These are phyloP conservation scores for Colletotrichum sp. DNA, from an alignment of 2,329 filamentous ascomycete species.

Conservation along the genomic window DNA sequence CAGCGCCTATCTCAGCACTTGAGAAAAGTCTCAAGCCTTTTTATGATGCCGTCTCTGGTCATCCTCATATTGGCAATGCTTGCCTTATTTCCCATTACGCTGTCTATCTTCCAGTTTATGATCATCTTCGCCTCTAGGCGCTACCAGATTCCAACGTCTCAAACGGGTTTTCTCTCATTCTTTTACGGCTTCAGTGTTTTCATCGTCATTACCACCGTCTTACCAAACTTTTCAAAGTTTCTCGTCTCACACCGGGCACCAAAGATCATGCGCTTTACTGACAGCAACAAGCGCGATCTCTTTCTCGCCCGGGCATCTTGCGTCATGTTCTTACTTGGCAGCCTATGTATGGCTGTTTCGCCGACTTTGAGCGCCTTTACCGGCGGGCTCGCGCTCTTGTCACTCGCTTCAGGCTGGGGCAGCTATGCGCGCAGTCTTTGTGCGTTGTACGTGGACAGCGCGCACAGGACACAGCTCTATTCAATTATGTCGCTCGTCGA, in stretches of 20 bases:
- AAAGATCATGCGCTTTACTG: constrained; percentile 24
- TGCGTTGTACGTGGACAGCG: constrained; percentile 28
- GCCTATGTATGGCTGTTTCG: constrained; percentile 28
- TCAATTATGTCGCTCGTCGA: constrained; percentile 27
- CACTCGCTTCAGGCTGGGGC: constrained; percentile 28
- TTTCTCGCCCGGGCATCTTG: constrained; percentile 29
- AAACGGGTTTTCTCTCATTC: constrained; percentile 34
- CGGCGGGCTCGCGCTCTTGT: constrained; percentile 31
- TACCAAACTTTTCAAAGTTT: constrained; percentile 27
- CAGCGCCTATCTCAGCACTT: background rate
- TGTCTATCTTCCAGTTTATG: constrained; percentile 20
- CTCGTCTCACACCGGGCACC: constrained; percentile 24
- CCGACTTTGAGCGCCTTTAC: constrained; percentile 28
- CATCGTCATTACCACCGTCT: background rate
- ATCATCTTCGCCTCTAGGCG: constrained; percentile 33
- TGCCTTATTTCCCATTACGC: background rate
- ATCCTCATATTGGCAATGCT: constrained; percentile 30
- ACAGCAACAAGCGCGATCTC: constrained; percentile 30
- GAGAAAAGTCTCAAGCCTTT: background rate
- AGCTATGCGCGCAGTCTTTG: constrained; percentile 30
- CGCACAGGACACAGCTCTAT: constrained; percentile 32
- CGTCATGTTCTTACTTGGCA: constrained; percentile 23
- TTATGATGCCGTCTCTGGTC: constrained; percentile 12
- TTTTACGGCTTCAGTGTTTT: constrained; percentile 30
- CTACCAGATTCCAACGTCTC: constrained; percentile 29